Conservation (phyloP, 2,329 filamentous ascomycete species). For the Cercospora nicotianae region DNA sequence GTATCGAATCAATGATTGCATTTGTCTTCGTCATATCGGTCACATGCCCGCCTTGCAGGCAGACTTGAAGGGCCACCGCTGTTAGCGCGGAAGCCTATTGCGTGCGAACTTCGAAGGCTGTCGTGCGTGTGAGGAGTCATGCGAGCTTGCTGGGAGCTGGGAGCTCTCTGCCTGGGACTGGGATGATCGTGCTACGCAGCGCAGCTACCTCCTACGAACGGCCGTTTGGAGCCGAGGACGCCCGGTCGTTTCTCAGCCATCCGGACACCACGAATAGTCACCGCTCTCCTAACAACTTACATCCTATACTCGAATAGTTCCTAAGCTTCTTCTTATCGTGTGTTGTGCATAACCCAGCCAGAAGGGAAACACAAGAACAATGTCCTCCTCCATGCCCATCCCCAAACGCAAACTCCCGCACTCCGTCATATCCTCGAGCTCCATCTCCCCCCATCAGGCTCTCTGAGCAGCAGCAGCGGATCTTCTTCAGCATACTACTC, state of each 20-base stretch:
- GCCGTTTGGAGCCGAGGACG: not conserved
- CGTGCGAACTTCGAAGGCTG: not conserved
- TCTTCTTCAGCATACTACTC: slow-evolving; percentile 7
- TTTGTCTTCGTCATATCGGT: not conserved
- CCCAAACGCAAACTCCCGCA: slow-evolving; percentile 55
- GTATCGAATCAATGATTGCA: not conserved
- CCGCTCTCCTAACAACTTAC: not conserved
- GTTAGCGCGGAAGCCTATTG: not conserved
- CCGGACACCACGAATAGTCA: not conserved
- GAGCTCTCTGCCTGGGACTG: not conserved
- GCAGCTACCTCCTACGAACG: not conserved
- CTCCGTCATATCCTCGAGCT: slow-evolving; percentile 42
- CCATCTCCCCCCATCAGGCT: not conserved
- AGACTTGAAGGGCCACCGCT: not conserved
- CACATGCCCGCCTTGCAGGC: not conserved
- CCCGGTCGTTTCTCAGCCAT: not conserved
- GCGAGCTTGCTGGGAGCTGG: not conserved
- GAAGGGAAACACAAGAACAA: slow-evolving; percentile 41
- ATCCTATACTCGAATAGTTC: too few relatives aligned
- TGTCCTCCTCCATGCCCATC: slow-evolving; percentile 72
- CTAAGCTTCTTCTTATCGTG: not conserved
- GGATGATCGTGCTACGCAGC: not conserved
- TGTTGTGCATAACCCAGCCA: not conserved
- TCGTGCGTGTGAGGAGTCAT: not conserved
- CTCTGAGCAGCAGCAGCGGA: not conserved